Conservation (phyloP, 345 rosid genomes). For the Arabidopsis thaliana region TAIR10.1 NC_003071.7:6245001-6245500, state of each 20-base stretch:
- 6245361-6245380: constrained; percentile 86
- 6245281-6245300: neutral
- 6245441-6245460: constrained; percentile 71
- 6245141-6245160: constrained; percentile 9
- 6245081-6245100: constrained; percentile 64
- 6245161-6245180: constrained; percentile 79
- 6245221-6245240: constrained; percentile 81
- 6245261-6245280: constrained; percentile 57
- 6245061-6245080: constrained; percentile 75
- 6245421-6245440: constrained; percentile 80
- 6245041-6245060: constrained; percentile 68
- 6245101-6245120: neutral
- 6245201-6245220: constrained; percentile 74
- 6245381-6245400: constrained; percentile 72
- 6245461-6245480: constrained; percentile 90
- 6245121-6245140: neutral
- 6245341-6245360: constrained; percentile 75
- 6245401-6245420: constrained; percentile 80
- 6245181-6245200: constrained; percentile 73
- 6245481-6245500: constrained; percentile 78
- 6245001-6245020: constrained; percentile 66
- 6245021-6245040: constrained; percentile 83
- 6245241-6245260: constrained; percentile 85
- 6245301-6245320: neutral
- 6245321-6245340: constrained; percentile 40